phyloP scores from a whole-genome alignment of 805 yeast genomes.

The Cyberlindnera americana region DNA sequence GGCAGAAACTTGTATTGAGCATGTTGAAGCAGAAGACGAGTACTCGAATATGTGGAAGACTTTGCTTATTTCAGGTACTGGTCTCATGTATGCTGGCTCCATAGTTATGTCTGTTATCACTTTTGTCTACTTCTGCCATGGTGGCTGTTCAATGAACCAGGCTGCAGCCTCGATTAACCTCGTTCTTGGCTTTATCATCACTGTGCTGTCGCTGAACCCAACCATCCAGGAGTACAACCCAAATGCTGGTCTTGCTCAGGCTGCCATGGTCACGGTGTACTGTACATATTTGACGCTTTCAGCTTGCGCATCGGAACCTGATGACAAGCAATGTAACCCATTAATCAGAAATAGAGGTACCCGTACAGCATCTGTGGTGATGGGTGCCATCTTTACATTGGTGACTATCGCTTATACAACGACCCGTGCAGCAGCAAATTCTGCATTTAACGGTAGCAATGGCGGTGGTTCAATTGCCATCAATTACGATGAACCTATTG shows the following conservation, averaged over 20 bases:
- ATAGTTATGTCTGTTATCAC: slow-evolving; percentile 70
- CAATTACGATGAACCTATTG: slow-evolving; percentile 27
- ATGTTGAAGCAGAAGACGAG: slow-evolving; percentile 79
- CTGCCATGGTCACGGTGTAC: slow-evolving; percentile 92
- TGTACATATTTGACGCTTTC: slow-evolving; percentile 88
- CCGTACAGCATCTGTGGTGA: slow-evolving; percentile 77
- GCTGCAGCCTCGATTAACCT: slow-evolving; percentile 80
- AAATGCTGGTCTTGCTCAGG: slow-evolving; percentile 93
- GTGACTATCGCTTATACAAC: slow-evolving; percentile 96
- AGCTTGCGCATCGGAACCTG: slow-evolving; percentile 96
- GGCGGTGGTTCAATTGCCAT: slow-evolving; percentile 35
- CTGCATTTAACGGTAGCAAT: slow-evolving; percentile 51
- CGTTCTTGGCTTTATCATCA: slow-evolving; percentile 57
- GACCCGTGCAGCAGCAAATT: slow-evolving; percentile 89
- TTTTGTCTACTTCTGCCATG: slow-evolving; percentile 78
- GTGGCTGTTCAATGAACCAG: slow-evolving; percentile 85
- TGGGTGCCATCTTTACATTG: slow-evolving; percentile 93
- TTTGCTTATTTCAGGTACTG: slow-evolving; percentile 81
- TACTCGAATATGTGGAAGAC: slow-evolving; percentile 65
- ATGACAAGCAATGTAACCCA: slow-evolving; percentile 90
- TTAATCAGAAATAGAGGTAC: slow-evolving; percentile 86
- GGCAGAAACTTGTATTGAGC: slow-evolving; percentile 94
- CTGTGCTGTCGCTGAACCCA: slow-evolving; percentile 74
- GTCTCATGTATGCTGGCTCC: slow-evolving; percentile 75
- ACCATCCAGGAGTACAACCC: slow-evolving; percentile 89